Conservation (phyloP, 306 rosid genomes). For the Castanopsis chinensis region DNA sequence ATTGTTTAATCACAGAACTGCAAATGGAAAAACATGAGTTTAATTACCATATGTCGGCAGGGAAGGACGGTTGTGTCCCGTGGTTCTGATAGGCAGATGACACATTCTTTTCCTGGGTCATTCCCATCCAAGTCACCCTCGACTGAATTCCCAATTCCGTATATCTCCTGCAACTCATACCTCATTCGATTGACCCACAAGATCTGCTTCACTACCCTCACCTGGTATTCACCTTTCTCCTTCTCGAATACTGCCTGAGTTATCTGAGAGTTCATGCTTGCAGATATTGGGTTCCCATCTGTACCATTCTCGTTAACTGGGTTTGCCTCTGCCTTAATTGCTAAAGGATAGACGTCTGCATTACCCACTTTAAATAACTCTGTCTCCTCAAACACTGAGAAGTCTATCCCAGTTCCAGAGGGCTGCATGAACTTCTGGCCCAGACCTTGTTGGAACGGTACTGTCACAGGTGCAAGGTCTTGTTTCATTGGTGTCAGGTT, state of each 20-base stretch:
- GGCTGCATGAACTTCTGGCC: slow-evolving; percentile 93
- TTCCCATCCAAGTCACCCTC: slow-evolving; percentile 78
- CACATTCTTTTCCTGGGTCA: slow-evolving; percentile 96
- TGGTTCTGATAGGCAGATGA: slow-evolving; percentile 96
- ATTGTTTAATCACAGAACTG: slow-evolving; percentile 7
- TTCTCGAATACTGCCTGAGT: slow-evolving; percentile 90
- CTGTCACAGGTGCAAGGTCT: slow-evolving; percentile 56
- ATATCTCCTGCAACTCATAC: slow-evolving; percentile 95
- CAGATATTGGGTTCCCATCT: slow-evolving; percentile 44
- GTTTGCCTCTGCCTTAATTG: slow-evolving; percentile 83
- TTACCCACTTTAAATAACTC: slow-evolving; percentile 62
- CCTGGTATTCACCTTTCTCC: slow-evolving; percentile 81
- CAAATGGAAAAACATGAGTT: slow-evolving; percentile 1
- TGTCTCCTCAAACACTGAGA: slow-evolving; percentile 65
- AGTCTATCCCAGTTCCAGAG: slow-evolving; percentile 69
- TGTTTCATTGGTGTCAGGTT: slow-evolving; percentile 65
- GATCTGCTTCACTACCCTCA: slow-evolving; percentile 81
- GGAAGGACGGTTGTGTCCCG: slow-evolving; percentile 95
- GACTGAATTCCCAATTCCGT: slow-evolving; percentile 89
- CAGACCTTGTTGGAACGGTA: slow-evolving; percentile 79
- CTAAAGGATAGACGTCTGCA: slow-evolving; percentile 67
- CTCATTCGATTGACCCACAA: slow-evolving; percentile 85
- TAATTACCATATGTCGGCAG: slow-evolving; percentile 96
- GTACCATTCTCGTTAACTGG: slow-evolving; percentile 45
- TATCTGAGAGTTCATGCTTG: slow-evolving; percentile 66